A percentile compares a stretch with the other conserved stretches of the same genome.
Evolutionary conservation across 78 protist genomes (phyloP).

Genomic region (Salpingoeca rosetta): DNA sequence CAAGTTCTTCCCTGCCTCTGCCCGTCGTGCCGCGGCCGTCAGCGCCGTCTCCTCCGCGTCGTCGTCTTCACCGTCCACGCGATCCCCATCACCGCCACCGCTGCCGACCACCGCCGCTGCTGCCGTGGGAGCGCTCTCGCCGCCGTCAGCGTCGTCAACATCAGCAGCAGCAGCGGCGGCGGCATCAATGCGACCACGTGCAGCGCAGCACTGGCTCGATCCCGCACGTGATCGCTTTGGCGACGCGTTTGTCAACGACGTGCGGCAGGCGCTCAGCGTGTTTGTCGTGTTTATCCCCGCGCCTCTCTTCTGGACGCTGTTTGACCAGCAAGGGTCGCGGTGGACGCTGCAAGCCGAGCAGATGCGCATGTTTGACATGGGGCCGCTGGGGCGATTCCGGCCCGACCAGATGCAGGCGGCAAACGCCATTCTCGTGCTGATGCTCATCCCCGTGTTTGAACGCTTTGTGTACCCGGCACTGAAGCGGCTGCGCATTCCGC

Average conservation of each 20-base stretch:
- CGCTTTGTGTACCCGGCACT: conserved; percentile 28
- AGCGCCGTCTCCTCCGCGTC: no score
- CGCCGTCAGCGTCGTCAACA: no score
- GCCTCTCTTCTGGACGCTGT: conserved; percentile 58
- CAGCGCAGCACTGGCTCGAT: neutral
- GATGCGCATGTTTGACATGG: conserved; percentile 23
- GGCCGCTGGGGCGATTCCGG: neutral
- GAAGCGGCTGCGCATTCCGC: neutral
- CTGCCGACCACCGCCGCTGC: no score
- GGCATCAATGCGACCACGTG: neutral
- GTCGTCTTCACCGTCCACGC: no score
- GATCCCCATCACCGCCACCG: no score
- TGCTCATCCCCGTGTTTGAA: conserved; percentile 48
- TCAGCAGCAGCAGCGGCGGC: no score
- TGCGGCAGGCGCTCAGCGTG: neutral
- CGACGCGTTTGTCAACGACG: neutral
- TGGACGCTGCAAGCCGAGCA: conserved; percentile 45
- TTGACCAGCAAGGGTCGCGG: conserved; percentile 38
- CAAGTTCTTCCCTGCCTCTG: no score
- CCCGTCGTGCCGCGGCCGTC: no score
- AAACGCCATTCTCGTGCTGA: conserved; percentile 45
- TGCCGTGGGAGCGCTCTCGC: no score
- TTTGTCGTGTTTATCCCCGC: conserved; percentile 24
- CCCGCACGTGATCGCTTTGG: neutral
- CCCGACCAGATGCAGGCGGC: conserved; percentile 58